Base-by-base conservation (phyloP, 2,329 filamentous ascomycete species). In the Penicillium corylophilum region DNA sequence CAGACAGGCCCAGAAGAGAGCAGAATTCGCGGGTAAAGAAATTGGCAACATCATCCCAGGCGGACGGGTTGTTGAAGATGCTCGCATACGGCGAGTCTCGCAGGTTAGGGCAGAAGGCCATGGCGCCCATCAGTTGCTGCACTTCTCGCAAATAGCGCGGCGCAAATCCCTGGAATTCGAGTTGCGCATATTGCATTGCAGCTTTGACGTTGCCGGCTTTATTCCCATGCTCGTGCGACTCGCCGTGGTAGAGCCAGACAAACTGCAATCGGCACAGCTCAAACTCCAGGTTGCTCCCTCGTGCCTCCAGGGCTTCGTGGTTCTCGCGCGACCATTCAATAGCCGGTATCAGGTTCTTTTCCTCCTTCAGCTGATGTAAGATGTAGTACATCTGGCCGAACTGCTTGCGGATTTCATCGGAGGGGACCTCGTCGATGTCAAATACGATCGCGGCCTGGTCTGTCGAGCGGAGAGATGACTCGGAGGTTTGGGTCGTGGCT, bases 11-110 rank as follows among this genome's bases (percentile, higher is more conserved):
- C 1, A 99, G 82, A 20, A 97, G 78, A 1, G 88, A 92, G 76
- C 94, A 99, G 75, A 96, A 99, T 68, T 97, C 94, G 53, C 89
- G 85, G 0, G 89, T 95, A 69, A 99, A 99, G 3, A 89, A 89
- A n/a, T 83, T 76, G 5, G 90, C 85, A 1, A 95, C 88, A 56
- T 95, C 90, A 36, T 89, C 83, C 79, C 94, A 99, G 0, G 88
- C 85, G 3, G 81, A 81, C 7, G 84, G 76, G 47, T 87, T 90
- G 67, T 88, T 82, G 71, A 96, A 96, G 40, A 90, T 82, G 46
- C 79, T 69, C n/a, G 76, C 74, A 73, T 97, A 99, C 0, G 94
- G 94, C 1, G 90, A 95, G 7, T 79, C 77, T 18, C 75, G 67
- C 1, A 97, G 78, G 67, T 95, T 95, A 2, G 86, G 78, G 31